These are phyloP conservation scores for Clathrospora elynae DNA, from an alignment of 2,329 filamentous ascomycete species.

Conservation along the genomic window DNA sequence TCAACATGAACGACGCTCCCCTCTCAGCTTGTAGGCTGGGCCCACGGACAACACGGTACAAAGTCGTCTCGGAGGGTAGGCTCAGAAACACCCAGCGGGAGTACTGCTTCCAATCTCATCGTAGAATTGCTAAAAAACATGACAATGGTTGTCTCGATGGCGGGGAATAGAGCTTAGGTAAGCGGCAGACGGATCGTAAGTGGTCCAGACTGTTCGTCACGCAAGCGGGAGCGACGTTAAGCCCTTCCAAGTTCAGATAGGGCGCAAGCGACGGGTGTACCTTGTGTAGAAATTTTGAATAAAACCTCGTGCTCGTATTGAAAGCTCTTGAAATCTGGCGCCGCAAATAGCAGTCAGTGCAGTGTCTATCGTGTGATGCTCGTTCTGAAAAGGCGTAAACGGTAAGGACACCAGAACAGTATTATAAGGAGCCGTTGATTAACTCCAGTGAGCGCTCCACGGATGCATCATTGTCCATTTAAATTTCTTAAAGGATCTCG, in stretches of 20 bases:
- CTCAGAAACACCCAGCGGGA: conserved; percentile 18
- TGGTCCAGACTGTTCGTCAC: conserved; percentile 26
- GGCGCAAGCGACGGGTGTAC: conserved; percentile 16
- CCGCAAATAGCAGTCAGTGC: conserved; percentile 24
- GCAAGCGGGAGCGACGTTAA: conserved; percentile 27
- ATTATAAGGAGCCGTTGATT: conserved; percentile 18
- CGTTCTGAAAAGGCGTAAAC: conserved; percentile 28
- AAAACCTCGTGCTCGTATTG: conserved; percentile 30
- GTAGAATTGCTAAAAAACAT: too few species aligned
- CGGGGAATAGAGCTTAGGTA: too few species aligned
- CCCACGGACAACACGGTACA: conserved; percentile 28
- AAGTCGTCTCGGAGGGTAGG: conserved; percentile 31
- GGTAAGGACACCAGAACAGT: conserved; percentile 23
- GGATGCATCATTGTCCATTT: conserved; percentile 32
- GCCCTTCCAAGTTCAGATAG: conserved; percentile 27
- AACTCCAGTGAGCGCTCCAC: conserved; percentile 29
- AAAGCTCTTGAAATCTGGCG: conserved; percentile 26
- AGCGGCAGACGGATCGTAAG: conserved; percentile 22
- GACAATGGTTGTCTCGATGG: too few species aligned
- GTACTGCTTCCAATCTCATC: conserved; percentile 25
- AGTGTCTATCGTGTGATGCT: conserved; percentile 29
- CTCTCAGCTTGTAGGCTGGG: conserved; percentile 20
- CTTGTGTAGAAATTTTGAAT: conserved; percentile 19
- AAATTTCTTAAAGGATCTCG: conserved; percentile 22
- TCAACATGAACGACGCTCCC: conserved; percentile 24